Evolutionary conservation across 2,329 filamentous ascomycete species (phyloP), one percentile per base, ranked within the genome.

Genomic region (Tolypocladium ophioglossoides): DNA sequence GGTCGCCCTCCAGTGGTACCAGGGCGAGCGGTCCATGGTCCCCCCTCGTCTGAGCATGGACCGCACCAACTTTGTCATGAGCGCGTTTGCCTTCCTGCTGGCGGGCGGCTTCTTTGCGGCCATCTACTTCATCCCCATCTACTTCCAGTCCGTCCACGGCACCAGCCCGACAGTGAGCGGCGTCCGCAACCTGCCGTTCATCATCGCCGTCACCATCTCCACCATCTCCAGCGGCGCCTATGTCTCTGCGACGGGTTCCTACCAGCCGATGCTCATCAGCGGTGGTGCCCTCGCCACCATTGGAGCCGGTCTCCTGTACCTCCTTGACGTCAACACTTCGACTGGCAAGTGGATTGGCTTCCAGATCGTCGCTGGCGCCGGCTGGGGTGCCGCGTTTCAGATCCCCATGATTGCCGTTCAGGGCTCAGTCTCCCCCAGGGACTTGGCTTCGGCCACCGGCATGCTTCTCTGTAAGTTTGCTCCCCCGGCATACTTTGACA

Each of bases 111-210:
- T 72, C 64, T 76, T 75, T 63, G 60, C 74, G 1, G 64, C 73
- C 40, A 66, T 77, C 20, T 77, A 75, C 65, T 75, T 74, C 61
- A 66, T 78, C 9, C 75, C 76, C 16, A 71, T 78, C 59, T 78
- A 75, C 63, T 72, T 72, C 64, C 70, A 72, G 62, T 68, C 67
- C 56, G 64, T 79, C 54, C 68, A 70, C 54, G 70, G 69, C 14
- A 68, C 67, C 9, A 67, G 61, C 11, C 72, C 74, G 8, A 72
- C 70, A 10, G 61, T 64, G 7, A 69, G 66, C 24, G 75, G 74
- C 30, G 70, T 78, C 37, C 68, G 69, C n/a, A 75, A 74, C 59
- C 61, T 79, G 24, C 72, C 77, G 3, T 66, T 73, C 39, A 72
- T 76, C 44, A 34, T 48, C 44, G 9, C 44, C 16, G 44, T 48